Evolutionary conservation across 2,329 filamentous ascomycete genomes (phyloP).

Genomic region (Neurospora sp.): DNA sequence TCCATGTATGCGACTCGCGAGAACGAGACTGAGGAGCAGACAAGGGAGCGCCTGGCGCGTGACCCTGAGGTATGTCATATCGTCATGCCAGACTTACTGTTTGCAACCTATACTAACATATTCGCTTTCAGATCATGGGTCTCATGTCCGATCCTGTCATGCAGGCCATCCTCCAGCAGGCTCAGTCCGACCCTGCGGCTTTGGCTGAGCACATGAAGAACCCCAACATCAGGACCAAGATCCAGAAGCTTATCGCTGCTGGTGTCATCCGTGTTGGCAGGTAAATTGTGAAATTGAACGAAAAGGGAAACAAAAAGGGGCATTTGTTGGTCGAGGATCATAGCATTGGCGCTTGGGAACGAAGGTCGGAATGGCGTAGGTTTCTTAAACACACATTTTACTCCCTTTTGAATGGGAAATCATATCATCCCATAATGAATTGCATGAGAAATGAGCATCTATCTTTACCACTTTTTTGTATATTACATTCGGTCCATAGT

Average conservation of each 20-base stretch:
- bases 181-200: constrained; percentile 83
- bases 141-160: constrained; percentile 96
- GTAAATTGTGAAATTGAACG: constrained; percentile 14
- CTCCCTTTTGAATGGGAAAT: not conserved
- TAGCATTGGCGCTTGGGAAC: not conserved
- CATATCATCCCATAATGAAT: constrained; percentile 8
- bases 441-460: constrained; percentile 13
- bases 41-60: constrained; percentile 77
- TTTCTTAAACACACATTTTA: not conserved
- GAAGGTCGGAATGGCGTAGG: not conserved
- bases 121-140: constrained; percentile 55
- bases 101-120: constrained; percentile 18
- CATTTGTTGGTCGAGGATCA: not conserved
- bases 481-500: not conserved
- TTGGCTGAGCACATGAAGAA: constrained; percentile 98
- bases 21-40: constrained; percentile 94
- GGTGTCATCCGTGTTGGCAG: constrained; percentile 75
- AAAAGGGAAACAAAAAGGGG: constrained; percentile 7
- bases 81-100: not conserved
- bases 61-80: constrained; percentile 70
- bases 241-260: constrained; percentile 89
- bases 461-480: not conserved
- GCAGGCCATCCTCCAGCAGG: constrained; percentile 95
- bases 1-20: constrained; percentile 86
- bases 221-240: constrained; percentile 71